Percentiles rank a stretch among this genome's conserved stretches.
These are phyloP conservation scores for Eragrostis tef DNA, from an alignment of 202 grass and related monocot species.

Conservation along the genomic window DNA sequence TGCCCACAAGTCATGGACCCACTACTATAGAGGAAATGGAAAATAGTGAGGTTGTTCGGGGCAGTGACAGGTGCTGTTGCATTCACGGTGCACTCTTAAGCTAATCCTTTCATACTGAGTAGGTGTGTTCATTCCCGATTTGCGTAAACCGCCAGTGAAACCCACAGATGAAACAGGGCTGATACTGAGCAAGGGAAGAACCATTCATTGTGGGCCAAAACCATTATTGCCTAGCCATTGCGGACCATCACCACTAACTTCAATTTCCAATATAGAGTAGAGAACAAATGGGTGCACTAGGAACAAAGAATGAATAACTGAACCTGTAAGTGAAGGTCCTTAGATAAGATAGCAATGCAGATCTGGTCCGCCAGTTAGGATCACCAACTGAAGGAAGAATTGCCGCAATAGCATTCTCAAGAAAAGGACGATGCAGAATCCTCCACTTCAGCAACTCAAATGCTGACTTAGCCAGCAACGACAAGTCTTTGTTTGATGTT, in stretches of 20 bases:
- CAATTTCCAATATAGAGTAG: background rate
- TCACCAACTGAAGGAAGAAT: slow-evolving; percentile 79
- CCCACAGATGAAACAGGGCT: no score
- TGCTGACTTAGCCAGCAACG: slow-evolving; percentile 80
- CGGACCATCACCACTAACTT: background rate
- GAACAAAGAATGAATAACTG: slow-evolving; percentile 24
- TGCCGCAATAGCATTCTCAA: slow-evolving; percentile 73
- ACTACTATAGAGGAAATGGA: background rate
- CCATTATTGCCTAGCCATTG: background rate
- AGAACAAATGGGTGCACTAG: background rate
- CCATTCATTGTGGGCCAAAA: background rate
- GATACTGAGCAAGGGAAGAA: background rate
- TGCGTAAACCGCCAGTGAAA: no score
- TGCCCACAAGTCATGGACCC: slow-evolving; percentile 3
- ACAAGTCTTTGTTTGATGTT: slow-evolving; percentile 96
- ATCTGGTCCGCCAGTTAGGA: slow-evolving; percentile 93
- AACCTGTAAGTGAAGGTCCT: slow-evolving; percentile 95
- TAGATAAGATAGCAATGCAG: slow-evolving; percentile 76
- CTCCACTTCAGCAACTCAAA: slow-evolving; percentile 93
- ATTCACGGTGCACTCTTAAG: background rate
- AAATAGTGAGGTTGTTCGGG: slow-evolving; percentile 1
- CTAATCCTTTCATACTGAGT: background rate
- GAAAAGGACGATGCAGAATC: slow-evolving; percentile 65
- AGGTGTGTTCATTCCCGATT: background rate
- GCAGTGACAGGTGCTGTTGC: slow-evolving; percentile 5